Evolutionary conservation across 805 yeast genomes (phyloP).

Genomic region (Metschnikowia cerradonensis): DNA sequence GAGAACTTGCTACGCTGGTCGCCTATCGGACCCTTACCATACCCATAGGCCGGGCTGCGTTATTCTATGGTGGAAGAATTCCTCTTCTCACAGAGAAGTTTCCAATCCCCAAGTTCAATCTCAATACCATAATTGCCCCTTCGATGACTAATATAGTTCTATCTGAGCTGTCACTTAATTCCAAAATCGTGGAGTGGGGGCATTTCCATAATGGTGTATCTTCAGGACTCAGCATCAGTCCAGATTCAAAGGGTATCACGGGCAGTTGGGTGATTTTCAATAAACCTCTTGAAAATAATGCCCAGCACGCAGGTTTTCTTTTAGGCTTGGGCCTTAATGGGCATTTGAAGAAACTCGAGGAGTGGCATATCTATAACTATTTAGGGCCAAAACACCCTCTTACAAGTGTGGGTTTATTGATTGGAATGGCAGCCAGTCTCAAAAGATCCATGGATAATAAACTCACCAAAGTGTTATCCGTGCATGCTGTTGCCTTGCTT

Average conservation of each 20-base stretch:
- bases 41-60: conserved; percentile 75
- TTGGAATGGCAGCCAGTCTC: conserved; percentile 91
- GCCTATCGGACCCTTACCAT: conserved; percentile 70
- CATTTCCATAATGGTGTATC: conserved; percentile 90
- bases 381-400: conserved; percentile 82
- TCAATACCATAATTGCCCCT: conserved; percentile 63
- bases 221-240: conserved; percentile 74
- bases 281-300: conserved; percentile 62
- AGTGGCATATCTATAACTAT: conserved; percentile 94
- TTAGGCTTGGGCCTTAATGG: conserved; percentile 91
- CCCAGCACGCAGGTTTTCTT: conserved; percentile 94
- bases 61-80: conserved; percentile 60
- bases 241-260: conserved; percentile 60
- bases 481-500: conserved; percentile 85
- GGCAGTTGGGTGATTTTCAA: conserved; percentile 93
- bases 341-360: conserved; percentile 75
- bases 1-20: conserved; percentile 55
- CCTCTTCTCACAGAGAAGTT: conserved; percentile 85
- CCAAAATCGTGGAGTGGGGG: conserved; percentile 67
- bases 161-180: conserved; percentile 49
- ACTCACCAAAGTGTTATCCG: conserved; percentile 84
- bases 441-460: conserved; percentile 80
- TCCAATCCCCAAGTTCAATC: conserved; percentile 71
- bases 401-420: conserved; percentile 79
- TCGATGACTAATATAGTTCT: conserved; percentile 58